Evolutionary conservation across 768 basidiomycete genomes (phyloP).

Genomic region (Ramaria sp.): DNA sequence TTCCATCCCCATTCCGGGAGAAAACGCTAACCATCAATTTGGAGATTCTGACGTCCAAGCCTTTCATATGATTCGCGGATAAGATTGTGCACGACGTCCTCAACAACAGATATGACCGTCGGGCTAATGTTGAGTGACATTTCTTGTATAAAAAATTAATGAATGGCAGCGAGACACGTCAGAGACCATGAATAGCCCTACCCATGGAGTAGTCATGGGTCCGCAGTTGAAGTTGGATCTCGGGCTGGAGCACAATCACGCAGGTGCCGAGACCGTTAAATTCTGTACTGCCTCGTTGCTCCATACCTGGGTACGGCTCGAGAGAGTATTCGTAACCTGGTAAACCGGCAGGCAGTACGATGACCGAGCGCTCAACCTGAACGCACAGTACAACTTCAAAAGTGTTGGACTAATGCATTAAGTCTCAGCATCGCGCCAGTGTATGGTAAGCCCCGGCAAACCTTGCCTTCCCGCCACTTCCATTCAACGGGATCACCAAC

Average conservation of each 20-base stretch:
- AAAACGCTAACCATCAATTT: constrained; percentile 27
- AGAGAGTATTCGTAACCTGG: constrained; percentile 44
- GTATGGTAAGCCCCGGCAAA: constrained; percentile 20
- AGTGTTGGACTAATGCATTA: constrained; percentile 54
- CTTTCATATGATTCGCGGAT: constrained; percentile 10
- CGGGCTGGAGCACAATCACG: constrained; percentile 47
- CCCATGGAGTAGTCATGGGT: constrained; percentile 88
- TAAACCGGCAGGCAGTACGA: constrained; percentile 58
- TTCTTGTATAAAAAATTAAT: constrained; percentile 32
- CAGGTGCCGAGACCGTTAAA: constrained; percentile 40
- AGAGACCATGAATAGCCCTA: constrained; percentile 20
- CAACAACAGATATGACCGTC: constrained; percentile 40
- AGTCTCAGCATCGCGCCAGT: not conserved
- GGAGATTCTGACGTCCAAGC: constrained; percentile 15
- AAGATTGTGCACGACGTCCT: constrained; percentile 24
- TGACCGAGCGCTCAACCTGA: constrained; percentile 36
- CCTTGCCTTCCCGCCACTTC: constrained; percentile 75
- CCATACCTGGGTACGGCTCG: constrained; percentile 14
- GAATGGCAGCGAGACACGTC: not conserved
- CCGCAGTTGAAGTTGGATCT: constrained; percentile 65
- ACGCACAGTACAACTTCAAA: constrained; percentile 66
- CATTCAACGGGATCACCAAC: constrained; percentile 73
- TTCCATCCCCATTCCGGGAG: constrained; percentile 33
- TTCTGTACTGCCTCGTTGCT: constrained; percentile 10
- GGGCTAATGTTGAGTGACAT: constrained; percentile 67